Percentiles rank a stretch among this genome's conserved stretches.
Conservation (phyloP, 441 rosid genomes). For the Eruca vesicaria region DNA sequence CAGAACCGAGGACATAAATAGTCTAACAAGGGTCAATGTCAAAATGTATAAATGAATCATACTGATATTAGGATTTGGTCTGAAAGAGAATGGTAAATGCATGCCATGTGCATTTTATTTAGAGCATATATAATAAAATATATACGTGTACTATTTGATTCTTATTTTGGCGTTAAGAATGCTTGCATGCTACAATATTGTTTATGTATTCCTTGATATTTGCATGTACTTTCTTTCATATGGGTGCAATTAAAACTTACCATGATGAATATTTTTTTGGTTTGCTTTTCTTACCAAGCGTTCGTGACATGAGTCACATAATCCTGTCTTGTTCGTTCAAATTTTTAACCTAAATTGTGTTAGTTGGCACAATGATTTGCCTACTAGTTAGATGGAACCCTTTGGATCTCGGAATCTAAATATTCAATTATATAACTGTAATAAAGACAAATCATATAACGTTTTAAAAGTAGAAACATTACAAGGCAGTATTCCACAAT, state of each 20-base stretch:
- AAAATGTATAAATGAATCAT: slow-evolving; percentile 20
- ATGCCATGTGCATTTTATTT: slow-evolving; percentile 23
- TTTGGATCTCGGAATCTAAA: slow-evolving; percentile 13
- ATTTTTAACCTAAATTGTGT: neutral
- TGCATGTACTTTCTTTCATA: slow-evolving; percentile 9
- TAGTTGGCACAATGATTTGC: slow-evolving; percentile 19
- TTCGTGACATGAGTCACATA: slow-evolving; percentile 4
- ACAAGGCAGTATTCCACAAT: neutral
- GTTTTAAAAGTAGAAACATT: neutral
- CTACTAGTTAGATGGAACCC: slow-evolving; percentile 22
- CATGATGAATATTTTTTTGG: neutral
- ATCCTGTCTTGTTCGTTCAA: neutral
- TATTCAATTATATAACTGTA: slow-evolving; percentile 1
- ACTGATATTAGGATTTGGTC: slow-evolving; percentile 27
- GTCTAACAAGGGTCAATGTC: slow-evolving; percentile 25
- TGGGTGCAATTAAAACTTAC: neutral
- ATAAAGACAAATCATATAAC: slow-evolving; percentile 9
- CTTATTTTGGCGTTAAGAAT: neutral
- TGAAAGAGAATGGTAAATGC: slow-evolving; percentile 18
- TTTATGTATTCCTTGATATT: neutral
- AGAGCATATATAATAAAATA: neutral
- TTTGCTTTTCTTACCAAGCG: neutral
- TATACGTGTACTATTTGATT: neutral
- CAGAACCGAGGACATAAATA: neutral
- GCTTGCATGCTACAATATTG: neutral